Evolutionary conservation across 202 grass and related monocot species (phyloP).

Genomic region (Panicum virgatum): DNA sequence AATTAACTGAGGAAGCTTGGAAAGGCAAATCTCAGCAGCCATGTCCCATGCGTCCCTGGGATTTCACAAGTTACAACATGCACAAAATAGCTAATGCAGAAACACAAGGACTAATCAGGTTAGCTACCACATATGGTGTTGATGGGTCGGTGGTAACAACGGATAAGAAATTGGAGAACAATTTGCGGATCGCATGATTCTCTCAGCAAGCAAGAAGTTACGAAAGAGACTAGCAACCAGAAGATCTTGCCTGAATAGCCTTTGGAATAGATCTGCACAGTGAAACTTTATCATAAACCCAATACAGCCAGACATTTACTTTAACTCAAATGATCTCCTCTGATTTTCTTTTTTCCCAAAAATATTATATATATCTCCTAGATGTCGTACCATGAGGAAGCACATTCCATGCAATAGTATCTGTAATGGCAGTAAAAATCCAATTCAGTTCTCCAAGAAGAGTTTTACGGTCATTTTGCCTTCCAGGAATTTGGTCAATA

Average conservation of each 20-base stretch:
- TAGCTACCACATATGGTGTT: constrained; percentile 98
- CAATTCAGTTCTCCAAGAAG: constrained; percentile 96
- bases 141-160: constrained; percentile 80
- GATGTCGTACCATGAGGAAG: constrained; percentile 80
- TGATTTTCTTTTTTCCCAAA: neutral
- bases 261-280: constrained; percentile 90
- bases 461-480: constrained; percentile 96
- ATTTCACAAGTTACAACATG: constrained; percentile 41
- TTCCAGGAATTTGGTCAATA: constrained; percentile 87
- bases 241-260: constrained; percentile 97
- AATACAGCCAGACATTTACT: neutral
- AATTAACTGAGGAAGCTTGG: constrained; percentile 86
- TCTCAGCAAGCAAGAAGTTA: constrained; percentile 97
- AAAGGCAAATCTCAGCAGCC: constrained; percentile 97
- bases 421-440: constrained; percentile 90
- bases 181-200: constrained; percentile 95
- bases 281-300: constrained; percentile 37
- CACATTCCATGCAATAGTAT: constrained; percentile 96
- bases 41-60: constrained; percentile 99
- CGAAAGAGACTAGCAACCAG: constrained; percentile 97
- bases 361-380: neutral
- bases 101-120: neutral
- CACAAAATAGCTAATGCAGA: constrained; percentile 23
- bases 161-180: constrained; percentile 95
- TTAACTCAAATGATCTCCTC: neutral